Evolutionary conservation across 176 grass and related monocot genomes (phyloP), one percentile per base, ranked within the genome.

Genomic region (Alopecurus myosuroides): DNA sequence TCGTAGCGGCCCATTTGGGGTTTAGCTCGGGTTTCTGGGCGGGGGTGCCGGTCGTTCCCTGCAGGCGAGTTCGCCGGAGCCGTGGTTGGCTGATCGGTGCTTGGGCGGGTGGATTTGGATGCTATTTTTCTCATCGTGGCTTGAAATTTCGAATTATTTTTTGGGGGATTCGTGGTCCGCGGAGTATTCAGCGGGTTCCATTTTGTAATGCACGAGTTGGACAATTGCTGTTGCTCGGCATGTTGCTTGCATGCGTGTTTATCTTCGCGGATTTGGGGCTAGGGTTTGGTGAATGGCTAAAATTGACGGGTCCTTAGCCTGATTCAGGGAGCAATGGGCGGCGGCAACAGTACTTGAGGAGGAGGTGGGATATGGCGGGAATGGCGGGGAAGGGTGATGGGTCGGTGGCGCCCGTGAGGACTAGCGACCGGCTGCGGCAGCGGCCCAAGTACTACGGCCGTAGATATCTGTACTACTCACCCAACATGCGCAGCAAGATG

Each of bases 401-500:
- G 0, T 45, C 68, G 17, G 85, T 70, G 61, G 94, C 57, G 10
- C 91, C 93, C 1, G 34, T 92, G 82, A 89, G 97, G 85, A 89
- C 88, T 9, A 99, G 97, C 51, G 92, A 94, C 61, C 77, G 97
- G 86, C 57, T 99, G 67, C 86, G 91, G 41, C 74, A 82, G 77
- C 90, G 91, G 45, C 90, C 92, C 1, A 94, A 94, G 84, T 95
- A 92, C 78, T 92, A 84, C 25, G 84, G 76, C 18, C 86, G 90
- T 39, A 42, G 87, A 2, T 94, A 89, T 50, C 67, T 92, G 55
- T 96, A 92, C 80, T 99, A 97, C 65, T 84, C 95, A 11, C 87
- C 91, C 55, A 44, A 55, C 34, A 92, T 99, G 73, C 89, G 86
- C 80, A 99, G 97, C 89, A 99, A 94, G 87, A 82, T 97, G 18